These are phyloP conservation scores for Leptosphaerulina australis DNA, from an alignment of 2,329 filamentous ascomycete genomes.

Conservation along the genomic window DNA sequence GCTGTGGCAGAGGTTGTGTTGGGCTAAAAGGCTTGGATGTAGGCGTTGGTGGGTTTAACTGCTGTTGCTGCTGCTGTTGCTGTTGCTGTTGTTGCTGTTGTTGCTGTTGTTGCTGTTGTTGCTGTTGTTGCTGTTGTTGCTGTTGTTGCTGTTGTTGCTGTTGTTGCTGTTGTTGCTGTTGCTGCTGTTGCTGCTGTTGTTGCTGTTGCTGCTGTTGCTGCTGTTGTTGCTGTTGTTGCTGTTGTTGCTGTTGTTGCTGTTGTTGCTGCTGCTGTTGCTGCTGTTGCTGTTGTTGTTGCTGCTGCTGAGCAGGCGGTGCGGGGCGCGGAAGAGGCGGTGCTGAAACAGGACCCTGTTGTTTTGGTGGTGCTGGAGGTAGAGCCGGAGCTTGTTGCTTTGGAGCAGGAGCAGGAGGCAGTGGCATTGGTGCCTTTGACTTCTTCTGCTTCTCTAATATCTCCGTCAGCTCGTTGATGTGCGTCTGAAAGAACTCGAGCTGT, in stretches of 20 bases:
- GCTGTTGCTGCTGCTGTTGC: slow-evolving; percentile 5
- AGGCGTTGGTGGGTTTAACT: slow-evolving; percentile 14
- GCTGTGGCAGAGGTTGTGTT: slow-evolving; percentile 20
- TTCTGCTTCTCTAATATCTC: slow-evolving; percentile 53
- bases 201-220: slow-evolving; percentile 9
- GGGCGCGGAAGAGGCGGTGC: slow-evolving; percentile 20
- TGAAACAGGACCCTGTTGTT: slow-evolving; percentile 16
- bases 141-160: slow-evolving; percentile 9
- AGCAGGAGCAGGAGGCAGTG: slow-evolving; percentile 19
- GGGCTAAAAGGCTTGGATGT: slow-evolving; percentile 28
- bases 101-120: slow-evolving; percentile 4
- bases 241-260: slow-evolving; percentile 5
- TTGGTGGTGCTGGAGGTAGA: slow-evolving; percentile 21
- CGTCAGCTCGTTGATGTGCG: slow-evolving; percentile 80
- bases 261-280: too few species aligned
- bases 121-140: slow-evolving; percentile 5
- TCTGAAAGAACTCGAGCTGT: slow-evolving; percentile 77
- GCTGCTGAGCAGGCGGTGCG: slow-evolving; percentile 11
- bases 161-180: slow-evolving; percentile 4
- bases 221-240: slow-evolving; percentile 3
- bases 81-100: slow-evolving; percentile 5
- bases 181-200: slow-evolving; percentile 4
- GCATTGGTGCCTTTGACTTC: slow-evolving; percentile 25
- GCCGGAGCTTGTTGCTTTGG: slow-evolving; percentile 14
- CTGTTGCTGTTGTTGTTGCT: not conserved